phyloP scores from a whole-genome alignment of 345 rosid species.

The Eucalyptus marginata region DNA sequence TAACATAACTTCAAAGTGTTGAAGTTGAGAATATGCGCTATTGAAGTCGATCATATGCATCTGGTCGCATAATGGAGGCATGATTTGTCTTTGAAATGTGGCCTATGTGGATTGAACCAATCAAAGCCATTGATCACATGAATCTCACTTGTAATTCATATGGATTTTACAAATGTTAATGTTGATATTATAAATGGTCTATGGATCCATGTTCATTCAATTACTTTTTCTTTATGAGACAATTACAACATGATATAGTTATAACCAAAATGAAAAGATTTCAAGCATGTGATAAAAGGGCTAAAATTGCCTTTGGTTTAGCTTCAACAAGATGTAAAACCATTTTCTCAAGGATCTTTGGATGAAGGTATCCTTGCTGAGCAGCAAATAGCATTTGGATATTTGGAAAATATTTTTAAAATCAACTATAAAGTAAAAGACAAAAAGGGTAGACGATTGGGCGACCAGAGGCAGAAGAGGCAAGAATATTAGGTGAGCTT shows the following conservation, averaged over 20 bases:
- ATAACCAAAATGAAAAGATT: background rate
- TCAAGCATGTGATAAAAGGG: background rate
- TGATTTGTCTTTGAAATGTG: background rate
- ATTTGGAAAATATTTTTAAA: background rate
- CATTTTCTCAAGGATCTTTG: background rate
- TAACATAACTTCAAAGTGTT: background rate
- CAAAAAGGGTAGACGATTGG: accelerated
- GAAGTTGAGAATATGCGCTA: background rate
- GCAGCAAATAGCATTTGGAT: background rate
- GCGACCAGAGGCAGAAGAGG: background rate
- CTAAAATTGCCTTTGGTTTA: background rate
- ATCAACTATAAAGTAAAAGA: background rate
- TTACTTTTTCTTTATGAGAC: background rate
- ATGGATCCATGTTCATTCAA: background rate
- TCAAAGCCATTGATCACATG: background rate
- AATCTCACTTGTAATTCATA: background rate
- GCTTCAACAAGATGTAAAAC: background rate
- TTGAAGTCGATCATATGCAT: background rate
- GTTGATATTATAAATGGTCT: background rate
- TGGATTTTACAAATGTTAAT: background rate
- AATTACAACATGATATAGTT: background rate
- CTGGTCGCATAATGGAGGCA: background rate
- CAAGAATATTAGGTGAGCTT: background rate
- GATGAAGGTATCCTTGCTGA: background rate
- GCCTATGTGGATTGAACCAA: background rate